Percentiles rank a stretch among this genome's conserved stretches.
These are phyloP conservation scores for Cyanidioschyzon merolae DNA, from an alignment of 23 red algal genomes.

Conservation along the genomic window DNA sequence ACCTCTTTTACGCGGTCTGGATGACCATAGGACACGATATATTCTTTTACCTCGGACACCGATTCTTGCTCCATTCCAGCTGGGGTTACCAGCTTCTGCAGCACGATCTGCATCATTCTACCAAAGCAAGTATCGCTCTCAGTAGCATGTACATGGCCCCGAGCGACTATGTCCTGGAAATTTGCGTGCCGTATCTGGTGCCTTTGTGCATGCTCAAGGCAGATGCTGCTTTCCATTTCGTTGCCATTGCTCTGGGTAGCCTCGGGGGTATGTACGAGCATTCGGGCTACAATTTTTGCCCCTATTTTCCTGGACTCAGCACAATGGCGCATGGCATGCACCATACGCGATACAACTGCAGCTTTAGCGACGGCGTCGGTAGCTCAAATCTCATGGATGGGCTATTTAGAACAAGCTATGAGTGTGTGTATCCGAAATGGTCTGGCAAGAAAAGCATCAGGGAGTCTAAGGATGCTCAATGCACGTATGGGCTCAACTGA, in stretches of 20 bases:
- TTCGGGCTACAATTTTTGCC: conserved; percentile 85
- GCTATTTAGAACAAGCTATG: conserved; percentile 27
- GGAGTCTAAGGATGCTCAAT: too few species aligned
- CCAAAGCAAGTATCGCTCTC: conserved; percentile 51
- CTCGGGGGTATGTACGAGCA: conserved; percentile 88
- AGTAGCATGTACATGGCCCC: conserved; percentile 80
- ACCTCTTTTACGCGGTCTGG: conserved; percentile 10
- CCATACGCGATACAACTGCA: conserved; percentile 48
- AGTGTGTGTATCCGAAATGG: conserved; percentile 13
- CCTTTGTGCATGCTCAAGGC: conserved; percentile 30
- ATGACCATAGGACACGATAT: conserved; percentile 72
- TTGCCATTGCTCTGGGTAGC: conserved; percentile 36
- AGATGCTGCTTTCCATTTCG: conserved; percentile 19
- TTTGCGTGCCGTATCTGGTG: conserved; percentile 69
- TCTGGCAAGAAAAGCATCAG: conserved; percentile 11
- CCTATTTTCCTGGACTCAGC: conserved; percentile 37
- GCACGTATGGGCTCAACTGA: too few species aligned
- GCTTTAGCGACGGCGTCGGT: conserved; percentile 79
- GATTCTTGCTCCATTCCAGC: conserved; percentile 69
- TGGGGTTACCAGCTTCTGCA: conserved; percentile 44
- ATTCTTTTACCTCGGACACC: conserved; percentile 75
- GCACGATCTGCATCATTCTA: conserved; percentile 74
- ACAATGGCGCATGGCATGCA: conserved; percentile 62
- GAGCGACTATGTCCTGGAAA: conserved; percentile 66
- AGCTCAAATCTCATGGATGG: conserved; percentile 50